Percentiles rank a stretch among this genome's conserved stretches.
phyloP scores from a whole-genome alignment of 176 grass and related monocot species.

The Juncus inflexus region DNA sequence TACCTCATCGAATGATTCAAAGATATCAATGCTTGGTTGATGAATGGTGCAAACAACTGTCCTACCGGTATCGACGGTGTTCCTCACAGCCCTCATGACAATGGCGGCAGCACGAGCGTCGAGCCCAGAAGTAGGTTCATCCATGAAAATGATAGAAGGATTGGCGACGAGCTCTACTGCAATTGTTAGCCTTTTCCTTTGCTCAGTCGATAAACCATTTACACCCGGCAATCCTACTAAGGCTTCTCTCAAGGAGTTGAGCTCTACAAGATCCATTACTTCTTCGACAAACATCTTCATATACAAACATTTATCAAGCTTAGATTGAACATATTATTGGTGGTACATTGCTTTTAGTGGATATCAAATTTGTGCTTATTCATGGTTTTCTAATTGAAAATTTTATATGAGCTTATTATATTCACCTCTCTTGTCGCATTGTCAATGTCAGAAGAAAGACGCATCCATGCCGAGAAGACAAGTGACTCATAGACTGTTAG shows the following conservation, averaged over 20 bases:
- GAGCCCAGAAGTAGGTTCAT: background rate
- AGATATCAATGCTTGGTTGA: background rate
- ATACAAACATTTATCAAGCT: too few relatives aligned
- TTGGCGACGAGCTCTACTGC: too few relatives aligned
- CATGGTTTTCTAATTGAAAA: background rate
- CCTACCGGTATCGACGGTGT: too few relatives aligned
- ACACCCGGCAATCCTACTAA: background rate
- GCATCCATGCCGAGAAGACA: constrained; percentile 50
- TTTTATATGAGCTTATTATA: background rate
- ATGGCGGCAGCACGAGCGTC: background rate
- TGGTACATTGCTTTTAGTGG: too few relatives aligned
- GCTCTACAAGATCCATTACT: background rate
- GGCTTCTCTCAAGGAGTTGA: background rate
- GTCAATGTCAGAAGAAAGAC: constrained; percentile 37
- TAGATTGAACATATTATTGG: too few relatives aligned
- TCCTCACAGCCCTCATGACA: background rate
- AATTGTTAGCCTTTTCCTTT: constrained; percentile 1
- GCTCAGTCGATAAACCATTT: constrained; percentile 10
- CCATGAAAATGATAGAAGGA: too few relatives aligned
- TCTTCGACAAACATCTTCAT: too few relatives aligned
- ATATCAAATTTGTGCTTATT: background rate
- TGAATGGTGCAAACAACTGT: too few relatives aligned
- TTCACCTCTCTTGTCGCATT: constrained; percentile 27
- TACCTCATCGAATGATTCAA: background rate
- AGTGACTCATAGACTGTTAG: constrained; percentile 53